Base-by-base conservation (phyloP, 2,329 filamentous ascomycete species). In the Sporothrix mexicana region DNA sequence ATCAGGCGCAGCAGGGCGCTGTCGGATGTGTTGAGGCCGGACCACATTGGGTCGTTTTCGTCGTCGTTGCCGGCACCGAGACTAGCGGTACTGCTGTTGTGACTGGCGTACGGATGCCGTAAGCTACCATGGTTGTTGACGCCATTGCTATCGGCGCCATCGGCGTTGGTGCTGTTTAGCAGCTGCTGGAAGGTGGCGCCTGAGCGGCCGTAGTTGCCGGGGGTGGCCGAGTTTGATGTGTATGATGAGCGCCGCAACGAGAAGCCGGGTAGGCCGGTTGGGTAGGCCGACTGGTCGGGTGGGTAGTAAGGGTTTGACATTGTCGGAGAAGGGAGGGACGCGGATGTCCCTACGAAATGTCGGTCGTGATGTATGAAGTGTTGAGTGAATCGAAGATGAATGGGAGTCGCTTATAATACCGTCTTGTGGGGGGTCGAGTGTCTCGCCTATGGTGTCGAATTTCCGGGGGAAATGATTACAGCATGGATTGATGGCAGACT, bases 161-260 rank as follows among this genome's bases (percentile, higher is more conserved):
- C 68, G 49, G 17, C 61, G 68, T 61, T 72, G 66, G 78, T 71
- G n/a, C 80, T 77, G 73, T 83, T 77, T 73, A 79, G 72, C 47
- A 91, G 83, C 76, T 90, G 86, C 3, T 87, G 86, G 77, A 87
- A 87, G 74, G 83, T 84, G 74, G 80, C 78, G 64, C 79, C 79
- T 59, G 80, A 79, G 57, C 80, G 79, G 72, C 80, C 81, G 74
- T 80, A 77, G 74, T 81, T 77, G 79, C 78, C 79, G 74, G 80
- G 76, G 74, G 82, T 80, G 69, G 47, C 64, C 2, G 61, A 25
- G n/a, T 82, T 81, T n/a, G 83, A 82, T 3, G 83, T 82, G 77
- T 84, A 83, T n/a, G 84, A 83, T 62, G 80, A 78, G 57, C 81
- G 80, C 62, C 81, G 80, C 45, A 80, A 79, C 45, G 79, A 73